Evolutionary conservation across 1,284 basidiomycete species (phyloP), one percentile per base, ranked within the genome.

Genomic region (Tilletia setariae): DNA sequence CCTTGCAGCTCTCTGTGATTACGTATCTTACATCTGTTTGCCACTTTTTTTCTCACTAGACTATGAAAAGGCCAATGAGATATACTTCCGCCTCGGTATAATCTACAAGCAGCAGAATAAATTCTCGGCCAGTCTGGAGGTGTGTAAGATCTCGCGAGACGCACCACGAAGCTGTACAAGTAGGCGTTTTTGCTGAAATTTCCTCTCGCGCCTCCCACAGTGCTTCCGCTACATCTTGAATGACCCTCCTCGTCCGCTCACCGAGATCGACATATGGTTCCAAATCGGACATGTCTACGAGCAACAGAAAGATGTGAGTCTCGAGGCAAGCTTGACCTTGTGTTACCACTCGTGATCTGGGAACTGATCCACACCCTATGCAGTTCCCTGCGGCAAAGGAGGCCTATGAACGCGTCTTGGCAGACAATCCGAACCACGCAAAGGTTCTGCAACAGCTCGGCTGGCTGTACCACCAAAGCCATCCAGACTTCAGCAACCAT

Each of bases 51-150:
- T 11, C 2, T 7, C 35, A 79, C 85, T 61, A 89, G 94, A 95
- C 83, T 98, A 98, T 79, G 94, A 98, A 86, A 98, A 98, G 86
- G 92, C 94, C 51, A 98, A 98, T 83, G 96, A 98, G 83, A 98
- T 98, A 74, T 90, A 97, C 67, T 98, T 98, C 86, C 89, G 95
- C 28, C 88, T 98, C 6, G 96, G 96, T 43, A 98, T 98, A 80
- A 98, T 98, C 75, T 98, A 98, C 87, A 98, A 98, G 85, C 94
- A 98, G 81, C 95, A 98, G 83, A 89, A 90, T 81, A 97, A 97
- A 84, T 25, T 74, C 66, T 88, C 89, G 65, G 86, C 87, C 71
- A 72, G 85, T 83, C 66, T 75, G 43, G 75, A 76, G 56, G 56
- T 61, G 28, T 11, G 56, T 40, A 13, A 9, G 35, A 40, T 40